Percentiles rank a stretch among this genome's conserved stretches.
Evolutionary conservation across 768 basidiomycete genomes (phyloP).

Genomic region (Tulasnella sp.): DNA sequence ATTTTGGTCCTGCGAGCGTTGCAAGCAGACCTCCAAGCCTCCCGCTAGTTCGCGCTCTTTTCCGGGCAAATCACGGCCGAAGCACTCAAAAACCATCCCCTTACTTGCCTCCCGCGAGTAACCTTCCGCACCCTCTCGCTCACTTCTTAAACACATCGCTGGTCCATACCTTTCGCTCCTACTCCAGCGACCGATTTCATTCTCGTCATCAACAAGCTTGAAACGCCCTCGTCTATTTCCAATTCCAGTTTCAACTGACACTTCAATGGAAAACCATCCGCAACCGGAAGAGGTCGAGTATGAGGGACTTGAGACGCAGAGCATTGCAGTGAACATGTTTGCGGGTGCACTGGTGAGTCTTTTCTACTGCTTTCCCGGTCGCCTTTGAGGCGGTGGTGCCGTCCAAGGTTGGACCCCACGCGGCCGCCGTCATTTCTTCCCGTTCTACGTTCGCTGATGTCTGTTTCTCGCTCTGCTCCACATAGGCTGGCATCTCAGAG

Average conservation of each 20-base stretch:
- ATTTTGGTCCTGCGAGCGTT: neutral
- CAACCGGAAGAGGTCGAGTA: conserved; percentile 57
- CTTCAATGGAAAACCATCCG: conserved; percentile 34
- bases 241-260: conserved; percentile 33
- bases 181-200: neutral
- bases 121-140: conserved; percentile 36
- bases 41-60: neutral
- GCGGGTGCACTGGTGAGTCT: conserved; percentile 87
- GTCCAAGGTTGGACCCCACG: neutral
- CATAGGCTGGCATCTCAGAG: conserved; percentile 94
- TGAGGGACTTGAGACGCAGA: conserved; percentile 66
- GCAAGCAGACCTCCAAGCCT: neutral
- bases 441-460: conserved; percentile 19
- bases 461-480: neutral
- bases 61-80: conserved; percentile 16
- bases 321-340: conserved; percentile 89
- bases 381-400: neutral
- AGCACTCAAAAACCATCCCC: neutral
- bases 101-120: conserved; percentile 13
- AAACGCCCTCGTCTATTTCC: conserved; percentile 31
- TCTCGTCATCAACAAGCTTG: neutral
- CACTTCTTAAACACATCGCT: conserved; percentile 35
- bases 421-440: neutral
- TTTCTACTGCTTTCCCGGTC: neutral
- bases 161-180: neutral